Conservation (phyloP, 2,329 filamentous ascomycete genomes). For the Metarhizium robertsii region DNA sequence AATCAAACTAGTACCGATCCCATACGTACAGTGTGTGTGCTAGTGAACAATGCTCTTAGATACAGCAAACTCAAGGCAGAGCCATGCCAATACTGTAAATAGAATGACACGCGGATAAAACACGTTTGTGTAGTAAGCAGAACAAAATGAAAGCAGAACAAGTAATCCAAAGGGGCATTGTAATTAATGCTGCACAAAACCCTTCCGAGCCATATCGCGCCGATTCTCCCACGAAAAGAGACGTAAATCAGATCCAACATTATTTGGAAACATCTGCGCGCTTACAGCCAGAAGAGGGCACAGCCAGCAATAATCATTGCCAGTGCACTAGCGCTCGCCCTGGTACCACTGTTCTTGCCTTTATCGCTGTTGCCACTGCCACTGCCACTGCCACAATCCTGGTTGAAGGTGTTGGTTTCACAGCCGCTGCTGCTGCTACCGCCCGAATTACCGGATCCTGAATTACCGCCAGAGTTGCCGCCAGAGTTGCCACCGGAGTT, state of each 20-base stretch:
- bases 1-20: background rate
- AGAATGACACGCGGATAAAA: background rate
- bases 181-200: background rate
- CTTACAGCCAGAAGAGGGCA: conserved; percentile 26
- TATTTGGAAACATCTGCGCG: background rate
- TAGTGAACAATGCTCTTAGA: background rate
- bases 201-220: background rate
- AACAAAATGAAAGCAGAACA: background rate
- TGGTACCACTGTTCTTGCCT: conserved; percentile 22
- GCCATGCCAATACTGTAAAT: background rate
- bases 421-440: conserved; percentile 22
- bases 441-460: conserved; percentile 11
- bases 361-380: conserved; percentile 10
- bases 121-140: background rate
- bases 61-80: background rate
- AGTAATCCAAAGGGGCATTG: background rate
- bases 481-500: conserved; percentile 12
- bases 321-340: conserved; percentile 24
- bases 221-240: background rate
- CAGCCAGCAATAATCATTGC: conserved; percentile 27
- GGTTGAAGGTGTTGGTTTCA: conserved; percentile 28
- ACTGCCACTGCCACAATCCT: conserved; percentile 23
- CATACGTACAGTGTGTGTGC: background rate
- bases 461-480: conserved; percentile 13
- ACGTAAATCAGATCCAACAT: background rate